Base-by-base conservation (phyloP, 768 basidiomycete genomes). In the Pilatotrama ljubarskyi region DNA sequence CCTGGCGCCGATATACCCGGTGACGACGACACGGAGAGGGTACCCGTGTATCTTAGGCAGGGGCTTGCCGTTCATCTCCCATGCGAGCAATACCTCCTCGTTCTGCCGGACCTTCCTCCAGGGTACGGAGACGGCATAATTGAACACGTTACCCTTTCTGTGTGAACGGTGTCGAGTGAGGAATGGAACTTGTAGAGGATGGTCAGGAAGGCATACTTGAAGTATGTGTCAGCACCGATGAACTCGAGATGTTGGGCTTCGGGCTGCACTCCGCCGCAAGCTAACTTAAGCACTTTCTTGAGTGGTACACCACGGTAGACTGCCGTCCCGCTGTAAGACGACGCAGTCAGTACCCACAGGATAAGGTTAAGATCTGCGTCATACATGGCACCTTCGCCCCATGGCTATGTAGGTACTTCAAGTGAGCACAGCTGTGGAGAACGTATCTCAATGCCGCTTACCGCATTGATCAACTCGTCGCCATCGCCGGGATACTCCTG, bases 141-240 rank as follows among this genome's bases (percentile, higher is more conserved):
- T 78, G 69, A 65, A 77, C 8, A 73, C 73, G 22, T 77, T 60
- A 11, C 69, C 67, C 56, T 77, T 77, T 64, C 74, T 77, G 63
- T 35, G 57, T 18, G 41, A 11, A 10, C 5, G 17, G 9, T 2
- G 17, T 47, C n/a, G 6, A 15, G 18, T 5, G 14, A 25, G 9
- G 18, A 35, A 10, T 11, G 15, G 20, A 3, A 13, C 8, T 10
- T 1, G 46, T 42, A 18, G 38, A 29, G 29, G 2, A 49, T n/a
- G 20, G 11, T 9, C 17, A 35, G 10, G 10, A 6, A 42, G 20
- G 57, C 73, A 38, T 38, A 79, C 82, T 81, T 81, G 74, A 82
- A 82, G 67, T 83, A 83, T 0, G 82, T 83, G 60, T 84, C 82
- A 6, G 81, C 82, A 22, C 82, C 82, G 59, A 83, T 77, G 67